Evolutionary conservation across 495 filamentous ascomycete species (phyloP).

Genomic region (Penicillium simplicissimum): DNA sequence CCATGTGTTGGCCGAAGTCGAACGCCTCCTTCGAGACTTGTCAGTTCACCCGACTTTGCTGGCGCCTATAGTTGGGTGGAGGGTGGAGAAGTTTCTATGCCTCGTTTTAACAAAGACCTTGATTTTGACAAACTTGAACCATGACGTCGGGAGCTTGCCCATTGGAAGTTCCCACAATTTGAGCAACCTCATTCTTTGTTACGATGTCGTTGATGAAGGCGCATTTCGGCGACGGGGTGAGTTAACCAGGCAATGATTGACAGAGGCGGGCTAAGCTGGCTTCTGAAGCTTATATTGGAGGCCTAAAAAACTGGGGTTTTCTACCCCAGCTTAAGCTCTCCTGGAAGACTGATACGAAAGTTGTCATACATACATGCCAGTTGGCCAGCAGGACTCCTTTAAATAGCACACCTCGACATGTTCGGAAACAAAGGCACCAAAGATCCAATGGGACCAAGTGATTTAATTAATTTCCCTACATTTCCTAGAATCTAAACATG

Average conservation of each 20-base stretch:
- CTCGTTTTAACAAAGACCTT: too few species aligned
- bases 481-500: too few species aligned
- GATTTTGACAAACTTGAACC: too few species aligned
- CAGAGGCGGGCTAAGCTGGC: background rate
- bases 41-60: too few species aligned
- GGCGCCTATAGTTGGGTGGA: too few species aligned
- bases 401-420: background rate
- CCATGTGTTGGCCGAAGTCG: too few species aligned
- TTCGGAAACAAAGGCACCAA: background rate
- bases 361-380: background rate
- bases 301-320: background rate
- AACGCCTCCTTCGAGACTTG: too few species aligned
- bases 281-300: background rate
- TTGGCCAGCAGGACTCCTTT: background rate
- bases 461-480: background rate
- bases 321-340: background rate
- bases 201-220: background rate
- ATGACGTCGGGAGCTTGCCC: too few species aligned
- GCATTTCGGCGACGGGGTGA: too few species aligned
- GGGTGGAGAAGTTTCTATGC: too few species aligned
- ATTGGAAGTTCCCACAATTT: too few species aligned
- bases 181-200: too few species aligned
- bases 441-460: background rate
- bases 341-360: background rate
- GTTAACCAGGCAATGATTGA: background rate